Base-by-base conservation (phyloP, 371 early-diverging fungal species). In the Mucor circinelloides region DNA sequence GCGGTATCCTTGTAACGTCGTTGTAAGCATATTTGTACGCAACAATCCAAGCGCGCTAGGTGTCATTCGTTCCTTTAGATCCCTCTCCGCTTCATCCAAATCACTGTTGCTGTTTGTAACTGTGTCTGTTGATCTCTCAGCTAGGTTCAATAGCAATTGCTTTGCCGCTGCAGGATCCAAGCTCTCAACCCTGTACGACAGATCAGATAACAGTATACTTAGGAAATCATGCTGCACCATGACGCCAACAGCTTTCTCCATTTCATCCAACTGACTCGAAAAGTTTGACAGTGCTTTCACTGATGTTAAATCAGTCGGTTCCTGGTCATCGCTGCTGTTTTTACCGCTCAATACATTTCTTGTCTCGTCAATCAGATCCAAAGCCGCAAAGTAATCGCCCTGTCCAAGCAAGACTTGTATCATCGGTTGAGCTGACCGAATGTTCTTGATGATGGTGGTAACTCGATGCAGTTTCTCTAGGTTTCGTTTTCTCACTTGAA, bases 331-430 rank as follows among this genome's bases (percentile, higher is more conserved):
- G 9, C 30, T 28, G 15, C 67, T 44, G 6, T 60, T 64, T 30
- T 65, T 76, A 9, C 85, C 90, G 15, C 84, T 71, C 36, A 95
- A 66, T 0, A 82, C 72, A 23, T 50, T 59, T 36, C 87, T 88
- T 6, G 94, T 89, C 25, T 93, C 93, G 27, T 91, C 91, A 34
- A 97, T 90, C 42, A 97, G 72, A 66, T 93, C 93, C 70, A 97
- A 72, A 6, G 97, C 97, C 2, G 87, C 93, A 66, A 94, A 90
- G 67, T 91, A 94, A 71, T 97, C 92, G 6, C 89, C 88, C 42
- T 91, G 90, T 0, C 82, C 84, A 7, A 96, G 72, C 28, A 97
- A 74, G 15, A 87, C 83, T 67, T 95, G 94, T 25, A 96, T 93
- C 68, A 88, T 90, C 1, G 94, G 91, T 66, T 91, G 92, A 1